Evolutionary conservation across 2,329 filamentous ascomycete genomes (phyloP).

Genomic region (Alternaria solani): DNA sequence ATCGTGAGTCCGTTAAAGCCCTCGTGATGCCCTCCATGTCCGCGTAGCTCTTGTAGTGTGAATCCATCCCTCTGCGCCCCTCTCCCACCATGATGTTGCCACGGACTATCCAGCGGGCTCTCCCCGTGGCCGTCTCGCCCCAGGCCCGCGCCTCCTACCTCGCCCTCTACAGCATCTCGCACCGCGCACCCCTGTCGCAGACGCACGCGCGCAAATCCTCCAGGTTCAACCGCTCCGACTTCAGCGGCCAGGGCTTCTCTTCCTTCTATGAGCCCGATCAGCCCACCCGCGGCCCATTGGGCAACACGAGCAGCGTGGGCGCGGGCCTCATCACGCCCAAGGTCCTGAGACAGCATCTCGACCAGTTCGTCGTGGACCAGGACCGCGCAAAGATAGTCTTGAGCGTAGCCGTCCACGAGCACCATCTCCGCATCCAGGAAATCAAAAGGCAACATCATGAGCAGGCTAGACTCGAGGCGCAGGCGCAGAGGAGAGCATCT

Average conservation of each 20-base stretch:
- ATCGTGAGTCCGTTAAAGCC: constrained; percentile 6
- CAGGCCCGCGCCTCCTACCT: constrained; percentile 54
- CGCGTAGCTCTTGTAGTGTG: constrained; percentile 5
- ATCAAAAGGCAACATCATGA: constrained; percentile 79
- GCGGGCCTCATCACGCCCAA: constrained; percentile 68
- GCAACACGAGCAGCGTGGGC: constrained; percentile 65
- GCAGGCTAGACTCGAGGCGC: constrained; percentile 75
- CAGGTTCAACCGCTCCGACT: constrained; percentile 67
- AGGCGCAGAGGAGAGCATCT: constrained; percentile 74
- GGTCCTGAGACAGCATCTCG: constrained; percentile 84
- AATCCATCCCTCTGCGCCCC: not conserved
- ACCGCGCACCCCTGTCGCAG: constrained; percentile 19
- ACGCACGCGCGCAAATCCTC: constrained; percentile 46
- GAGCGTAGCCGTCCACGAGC: constrained; percentile 93
- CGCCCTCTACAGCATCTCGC: constrained; percentile 41
- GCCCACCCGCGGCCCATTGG: constrained; percentile 70
- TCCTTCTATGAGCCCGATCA: constrained; percentile 69
- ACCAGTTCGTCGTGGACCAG: constrained; percentile 96
- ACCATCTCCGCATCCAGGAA: constrained; percentile 88
- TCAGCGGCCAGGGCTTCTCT: constrained; percentile 68
- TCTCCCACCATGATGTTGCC: constrained; percentile 31
- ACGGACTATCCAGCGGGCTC: constrained; percentile 31
- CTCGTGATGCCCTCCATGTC: constrained; percentile 17
- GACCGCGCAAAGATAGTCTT: constrained; percentile 93
- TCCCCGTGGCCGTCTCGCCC: constrained; percentile 45